phyloP scores from a whole-genome alignment of 176 grass and related monocot species.

The Musa acuminata region DNA sequence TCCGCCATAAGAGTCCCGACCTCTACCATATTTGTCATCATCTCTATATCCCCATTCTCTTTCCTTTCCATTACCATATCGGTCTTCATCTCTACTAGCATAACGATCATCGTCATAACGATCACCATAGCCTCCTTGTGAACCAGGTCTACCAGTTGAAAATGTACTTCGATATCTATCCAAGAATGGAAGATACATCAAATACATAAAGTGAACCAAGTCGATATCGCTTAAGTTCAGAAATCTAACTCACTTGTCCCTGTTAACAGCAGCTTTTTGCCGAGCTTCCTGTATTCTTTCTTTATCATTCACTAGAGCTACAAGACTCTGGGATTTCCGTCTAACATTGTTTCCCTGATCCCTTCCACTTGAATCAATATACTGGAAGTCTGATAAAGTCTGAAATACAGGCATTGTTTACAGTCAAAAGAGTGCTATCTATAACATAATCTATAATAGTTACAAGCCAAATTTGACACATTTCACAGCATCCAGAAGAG shows the following conservation, averaged over 20 bases:
- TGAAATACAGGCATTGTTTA: constrained; percentile 28
- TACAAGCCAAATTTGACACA: background rate
- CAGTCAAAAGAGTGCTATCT: background rate
- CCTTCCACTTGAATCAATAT: constrained; percentile 85
- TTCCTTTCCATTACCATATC: constrained; percentile 72
- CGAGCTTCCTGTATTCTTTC: constrained; percentile 94
- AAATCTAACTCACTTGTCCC: constrained; percentile 62
- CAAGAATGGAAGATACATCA: background rate
- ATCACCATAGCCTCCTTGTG: constrained; percentile 49
- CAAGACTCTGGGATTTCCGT: constrained; percentile 83
- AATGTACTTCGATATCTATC: constrained; percentile 55
- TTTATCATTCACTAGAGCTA: constrained; percentile 95
- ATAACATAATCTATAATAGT: background rate
- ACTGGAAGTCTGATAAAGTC: constrained; percentile 92
- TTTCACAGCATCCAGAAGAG: background rate
- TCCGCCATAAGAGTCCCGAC: constrained; percentile 54
- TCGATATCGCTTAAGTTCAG: background rate
- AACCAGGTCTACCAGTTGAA: constrained; percentile 45
- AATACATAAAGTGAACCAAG: background rate
- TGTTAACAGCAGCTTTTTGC: constrained; percentile 76
- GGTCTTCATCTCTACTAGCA: constrained; percentile 57
- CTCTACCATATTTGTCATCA: constrained; percentile 57
- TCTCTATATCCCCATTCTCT: constrained; percentile 76
- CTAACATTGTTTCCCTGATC: constrained; percentile 95
- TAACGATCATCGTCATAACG: constrained; percentile 49